phyloP scores from a whole-genome alignment of 2,329 filamentous ascomycete species.

The Pezicula rhizophila region DNA sequence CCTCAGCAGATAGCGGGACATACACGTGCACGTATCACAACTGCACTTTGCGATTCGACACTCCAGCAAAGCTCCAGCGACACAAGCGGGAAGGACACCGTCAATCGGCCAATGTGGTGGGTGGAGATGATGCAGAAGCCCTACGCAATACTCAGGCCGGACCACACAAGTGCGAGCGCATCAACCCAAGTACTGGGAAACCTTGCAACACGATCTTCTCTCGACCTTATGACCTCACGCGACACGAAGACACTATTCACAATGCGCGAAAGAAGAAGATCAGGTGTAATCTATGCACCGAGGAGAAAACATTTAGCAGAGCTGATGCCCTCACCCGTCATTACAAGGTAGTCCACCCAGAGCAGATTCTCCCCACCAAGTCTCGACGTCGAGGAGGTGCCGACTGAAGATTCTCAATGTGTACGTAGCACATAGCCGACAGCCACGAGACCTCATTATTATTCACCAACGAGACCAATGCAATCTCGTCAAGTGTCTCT shows the following conservation, averaged over 20 bases:
- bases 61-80: constrained; percentile 79
- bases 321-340: constrained; percentile 92
- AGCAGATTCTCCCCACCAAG: constrained; percentile 75
- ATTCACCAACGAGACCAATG: not conserved
- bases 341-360: constrained; percentile 89
- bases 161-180: constrained; percentile 85
- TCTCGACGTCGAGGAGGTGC: constrained; percentile 26
- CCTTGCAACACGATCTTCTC: constrained; percentile 93
- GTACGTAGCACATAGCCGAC: not conserved
- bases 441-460: not conserved
- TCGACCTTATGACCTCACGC: constrained; percentile 88
- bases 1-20: constrained; percentile 73
- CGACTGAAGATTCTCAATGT: not conserved
- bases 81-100: constrained; percentile 94
- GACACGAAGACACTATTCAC: constrained; percentile 97
- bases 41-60: constrained; percentile 82
- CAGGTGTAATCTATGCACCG: constrained; percentile 83
- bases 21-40: constrained; percentile 97
- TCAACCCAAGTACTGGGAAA: constrained; percentile 92
- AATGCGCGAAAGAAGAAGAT: constrained; percentile 93
- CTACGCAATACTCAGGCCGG: constrained; percentile 81
- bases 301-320: constrained; percentile 95
- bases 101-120: constrained; percentile 54
- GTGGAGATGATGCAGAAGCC: constrained; percentile 37
- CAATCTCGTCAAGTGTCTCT: too few relatives aligned